phyloP scores from a whole-genome alignment of 139 green algal genomes.

The Pseudopediastrum boryanum region DNA sequence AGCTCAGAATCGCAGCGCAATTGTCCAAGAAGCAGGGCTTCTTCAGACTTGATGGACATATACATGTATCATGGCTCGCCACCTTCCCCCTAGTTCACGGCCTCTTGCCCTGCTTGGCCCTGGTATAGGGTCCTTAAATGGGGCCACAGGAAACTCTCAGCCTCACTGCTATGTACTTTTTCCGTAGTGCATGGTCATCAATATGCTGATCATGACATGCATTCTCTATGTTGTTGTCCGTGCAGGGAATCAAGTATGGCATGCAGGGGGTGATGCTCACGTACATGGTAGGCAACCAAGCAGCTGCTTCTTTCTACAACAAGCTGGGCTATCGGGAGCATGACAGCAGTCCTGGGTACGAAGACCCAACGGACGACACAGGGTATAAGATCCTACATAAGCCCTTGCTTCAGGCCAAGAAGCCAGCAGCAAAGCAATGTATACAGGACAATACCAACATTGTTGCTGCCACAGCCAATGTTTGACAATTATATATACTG shows the following conservation, averaged over 20 bases:
- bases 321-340: slow-evolving; percentile 23
- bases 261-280: slow-evolving; percentile 37
- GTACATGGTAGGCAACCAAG: slow-evolving; percentile 6
- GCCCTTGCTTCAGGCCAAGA: too few relatives aligned
- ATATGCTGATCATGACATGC: neutral
- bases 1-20: too few relatives aligned
- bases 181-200: neutral
- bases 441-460: too few relatives aligned
- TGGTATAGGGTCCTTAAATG: neutral
- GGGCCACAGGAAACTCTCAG: neutral
- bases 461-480: too few relatives aligned
- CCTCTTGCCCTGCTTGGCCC: neutral
- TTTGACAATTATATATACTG: too few relatives aligned
- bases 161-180: neutral
- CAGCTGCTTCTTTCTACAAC: slow-evolving; percentile 12
- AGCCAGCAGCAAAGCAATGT: too few relatives aligned
- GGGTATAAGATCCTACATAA: too few relatives aligned
- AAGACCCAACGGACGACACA: too few relatives aligned
- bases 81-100: neutral
- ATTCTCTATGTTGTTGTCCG: neutral
- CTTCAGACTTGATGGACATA: too few relatives aligned
- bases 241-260: slow-evolving; percentile 18
- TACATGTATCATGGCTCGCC: neutral
- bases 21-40: too few relatives aligned
- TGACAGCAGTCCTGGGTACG: slow-evolving; percentile 23